Base-by-base conservation (phyloP, 441 rosid species). In the Mallotus japonicus region DNA sequence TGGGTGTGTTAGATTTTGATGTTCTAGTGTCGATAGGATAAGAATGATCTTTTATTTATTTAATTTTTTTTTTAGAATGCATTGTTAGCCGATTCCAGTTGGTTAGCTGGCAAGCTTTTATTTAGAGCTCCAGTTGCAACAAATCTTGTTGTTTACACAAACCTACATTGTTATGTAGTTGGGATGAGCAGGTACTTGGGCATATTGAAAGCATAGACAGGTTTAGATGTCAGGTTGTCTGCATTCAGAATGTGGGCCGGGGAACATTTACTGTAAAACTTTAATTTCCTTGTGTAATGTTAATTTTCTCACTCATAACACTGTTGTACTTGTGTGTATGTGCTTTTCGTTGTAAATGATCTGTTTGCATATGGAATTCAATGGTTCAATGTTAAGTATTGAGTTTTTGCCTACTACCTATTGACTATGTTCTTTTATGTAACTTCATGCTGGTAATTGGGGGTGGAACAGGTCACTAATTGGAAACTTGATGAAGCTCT, bases 401-500 rank as follows among this genome's bases (percentile, higher is more conserved):
- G 58, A 19, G 49, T 58, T 47, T 58, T 8, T 13, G 16, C 62
- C 10, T 19, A 2, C 55, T 60, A 17, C 16, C 0, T 3, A 6
- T 20, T 49, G 54, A 8, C 19, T 37, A 0, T 8, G 17, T 20
- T 73, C 60, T 62, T 56, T 7, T 15, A 66, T 69, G 42, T 40
- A 72, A 69, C 59, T 70, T 69, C 63, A 34, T 60, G 46, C n/a
- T 68, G 67, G 42, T 69, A 59, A 75, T 40, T 68, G 72, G 34
- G 62, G 16, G 44, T 76, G 61, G 53, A 83, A 82, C 79, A 95
- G 99, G 95, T 97, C 15, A 95, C 99, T 22, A 85, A 90, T 79
- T 95, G 99, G 99, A 89, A 90, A 72, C 96, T 95, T 77, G 99
- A 95, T 60, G 99, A 92, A 71, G 99, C 99, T 68, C 62, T 95